Percentiles rank a stretch among this genome's conserved stretches.
phyloP scores from a whole-genome alignment of 2,329 filamentous ascomycete species.

The Epichloe brachyelytri region DNA sequence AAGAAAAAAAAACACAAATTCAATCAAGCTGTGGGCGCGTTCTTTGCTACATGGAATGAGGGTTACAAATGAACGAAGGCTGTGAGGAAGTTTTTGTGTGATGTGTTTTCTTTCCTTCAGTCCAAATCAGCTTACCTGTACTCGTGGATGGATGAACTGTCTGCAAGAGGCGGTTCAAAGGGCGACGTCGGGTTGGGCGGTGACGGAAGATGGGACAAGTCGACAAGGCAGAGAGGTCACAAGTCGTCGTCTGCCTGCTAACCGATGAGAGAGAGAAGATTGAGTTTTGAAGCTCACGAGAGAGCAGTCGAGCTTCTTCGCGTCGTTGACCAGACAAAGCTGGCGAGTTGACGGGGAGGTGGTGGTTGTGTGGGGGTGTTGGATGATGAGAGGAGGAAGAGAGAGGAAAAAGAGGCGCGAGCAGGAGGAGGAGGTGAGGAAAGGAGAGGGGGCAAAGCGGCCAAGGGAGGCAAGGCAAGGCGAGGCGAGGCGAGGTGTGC shows the following conservation, averaged over 20 bases:
- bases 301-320: not conserved
- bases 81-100: too few relatives aligned
- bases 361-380: constrained; percentile 6
- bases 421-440: not conserved
- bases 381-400: constrained; percentile 7
- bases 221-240: not conserved
- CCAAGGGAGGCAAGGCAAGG: not conserved
- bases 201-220: not conserved
- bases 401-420: constrained; percentile 3
- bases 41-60: too few relatives aligned
- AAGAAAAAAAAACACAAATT: too few relatives aligned
- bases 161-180: constrained; percentile 2
- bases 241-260: not conserved
- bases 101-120: not conserved
- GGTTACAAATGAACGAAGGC: not conserved
- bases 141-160: not conserved
- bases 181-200: not conserved
- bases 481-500: not conserved
- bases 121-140: not conserved
- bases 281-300: not conserved
- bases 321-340: constrained; percentile 4
- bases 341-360: constrained; percentile 1
- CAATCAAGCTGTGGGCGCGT: not conserved
- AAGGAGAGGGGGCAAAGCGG: constrained; percentile 1
- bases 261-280: not conserved